These are phyloP conservation scores for Alopecurus myosuroides DNA, from an alignment of 176 grass and related monocot genomes.

Conservation along the genomic window DNA sequence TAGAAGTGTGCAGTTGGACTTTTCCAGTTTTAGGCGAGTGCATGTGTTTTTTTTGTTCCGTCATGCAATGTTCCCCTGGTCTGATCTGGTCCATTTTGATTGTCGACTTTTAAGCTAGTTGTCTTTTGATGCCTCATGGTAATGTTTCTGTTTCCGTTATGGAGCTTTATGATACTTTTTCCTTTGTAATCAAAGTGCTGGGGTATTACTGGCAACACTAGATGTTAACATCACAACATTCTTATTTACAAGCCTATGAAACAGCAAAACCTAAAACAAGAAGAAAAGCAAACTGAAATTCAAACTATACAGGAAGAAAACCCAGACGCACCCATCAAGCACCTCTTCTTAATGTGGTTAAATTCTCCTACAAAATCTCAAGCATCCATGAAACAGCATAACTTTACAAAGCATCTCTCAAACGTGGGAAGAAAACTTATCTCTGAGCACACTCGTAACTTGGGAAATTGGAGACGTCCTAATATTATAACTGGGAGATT, in stretches of 20 bases:
- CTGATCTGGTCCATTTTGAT: background rate
- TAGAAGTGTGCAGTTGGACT: background rate
- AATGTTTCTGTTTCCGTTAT: background rate
- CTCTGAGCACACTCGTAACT: background rate
- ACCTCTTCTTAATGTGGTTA: background rate
- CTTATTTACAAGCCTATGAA: slow-evolving; percentile 2
- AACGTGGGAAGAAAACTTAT: background rate
- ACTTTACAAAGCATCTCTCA: background rate
- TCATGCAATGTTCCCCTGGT: background rate
- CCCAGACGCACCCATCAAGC: background rate
- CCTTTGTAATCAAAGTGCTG: background rate
- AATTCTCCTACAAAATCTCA: background rate
- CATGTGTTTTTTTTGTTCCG: background rate
- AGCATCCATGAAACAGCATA: background rate
- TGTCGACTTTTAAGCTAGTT: background rate
- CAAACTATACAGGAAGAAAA: background rate
- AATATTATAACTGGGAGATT: background rate
- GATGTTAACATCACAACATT: background rate
- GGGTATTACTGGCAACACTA: background rate
- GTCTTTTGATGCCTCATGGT: background rate
- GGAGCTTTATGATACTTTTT: background rate
- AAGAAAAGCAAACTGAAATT: background rate
- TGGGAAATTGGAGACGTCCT: background rate
- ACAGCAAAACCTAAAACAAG: background rate
- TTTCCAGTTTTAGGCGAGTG: background rate